phyloP scores from a whole-genome alignment of 768 basidiomycete genomes.

The Xerocomus brunneocitrinus region DNA sequence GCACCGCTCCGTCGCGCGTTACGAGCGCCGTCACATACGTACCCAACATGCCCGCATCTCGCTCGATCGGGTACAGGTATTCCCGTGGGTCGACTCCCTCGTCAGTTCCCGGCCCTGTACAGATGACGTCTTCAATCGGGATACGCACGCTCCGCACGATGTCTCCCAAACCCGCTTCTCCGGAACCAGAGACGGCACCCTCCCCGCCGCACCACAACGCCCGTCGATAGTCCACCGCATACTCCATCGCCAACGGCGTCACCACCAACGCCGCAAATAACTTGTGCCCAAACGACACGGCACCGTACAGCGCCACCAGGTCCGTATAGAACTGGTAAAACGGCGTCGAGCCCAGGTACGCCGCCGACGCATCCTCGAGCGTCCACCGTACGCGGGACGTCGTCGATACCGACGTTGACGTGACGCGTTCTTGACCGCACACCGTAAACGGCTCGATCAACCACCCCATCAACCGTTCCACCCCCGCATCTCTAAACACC shows the following conservation, averaged over 20 bases:
- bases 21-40: constrained; percentile 53
- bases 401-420: neutral
- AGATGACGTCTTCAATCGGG: constrained; percentile 47
- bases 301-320: constrained; percentile 84
- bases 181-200: constrained; percentile 35
- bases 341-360: constrained; percentile 62
- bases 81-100: constrained; percentile 40
- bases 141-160: constrained; percentile 54
- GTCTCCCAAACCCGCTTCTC: constrained; percentile 2
- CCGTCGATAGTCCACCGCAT: constrained; percentile 78
- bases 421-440: neutral
- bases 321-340: constrained; percentile 96
- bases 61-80: constrained; percentile 71
- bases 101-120: constrained; percentile 1
- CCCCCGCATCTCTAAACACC: constrained; percentile 73
- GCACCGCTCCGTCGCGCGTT: constrained; percentile 32
- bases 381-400: neutral
- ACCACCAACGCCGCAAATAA: constrained; percentile 73
- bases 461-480: constrained; percentile 54
- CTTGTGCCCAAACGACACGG: constrained; percentile 81
- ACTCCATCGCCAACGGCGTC: constrained; percentile 70
- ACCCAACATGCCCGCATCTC: constrained; percentile 53
- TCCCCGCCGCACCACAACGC: constrained; percentile 79
- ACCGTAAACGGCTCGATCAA: constrained; percentile 55
- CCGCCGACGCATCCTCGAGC: constrained; percentile 52